These are phyloP conservation scores for Pseudogymnoascus sp. DNA, from an alignment of 2,329 filamentous ascomycete species.

Conservation along the genomic window DNA sequence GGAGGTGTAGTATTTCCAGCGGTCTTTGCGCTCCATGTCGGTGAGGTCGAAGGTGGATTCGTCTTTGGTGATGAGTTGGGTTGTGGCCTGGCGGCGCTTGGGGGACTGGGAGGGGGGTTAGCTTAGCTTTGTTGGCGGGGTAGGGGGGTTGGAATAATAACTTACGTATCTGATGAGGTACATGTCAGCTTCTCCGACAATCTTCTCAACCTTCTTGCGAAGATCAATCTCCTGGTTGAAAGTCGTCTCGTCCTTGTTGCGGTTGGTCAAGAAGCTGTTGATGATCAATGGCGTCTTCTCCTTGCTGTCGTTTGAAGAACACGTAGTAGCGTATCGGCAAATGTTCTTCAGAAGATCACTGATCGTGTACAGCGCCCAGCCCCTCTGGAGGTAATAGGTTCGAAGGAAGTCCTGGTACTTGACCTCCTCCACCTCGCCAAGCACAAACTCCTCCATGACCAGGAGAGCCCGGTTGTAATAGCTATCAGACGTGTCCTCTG, in stretches of 20 bases:
- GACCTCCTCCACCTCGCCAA: conserved; percentile 70
- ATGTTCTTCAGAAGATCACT: conserved; percentile 80
- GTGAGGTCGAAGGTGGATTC: conserved; percentile 79
- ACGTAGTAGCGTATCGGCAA: conserved; percentile 70
- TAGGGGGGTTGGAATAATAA: conserved; percentile 29
- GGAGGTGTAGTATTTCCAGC: conserved; percentile 94
- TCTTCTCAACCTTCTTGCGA: conserved; percentile 84
- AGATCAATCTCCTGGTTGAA: conserved; percentile 85
- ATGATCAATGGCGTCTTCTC: conserved; percentile 91
- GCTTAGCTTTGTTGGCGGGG: conserved; percentile 24
- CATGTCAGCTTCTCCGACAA: conserved; percentile 84
- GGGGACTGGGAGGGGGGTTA: conserved; percentile 48
- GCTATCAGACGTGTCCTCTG: conserved; percentile 49
- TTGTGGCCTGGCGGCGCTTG: conserved; percentile 56
- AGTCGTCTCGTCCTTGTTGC: conserved; percentile 76
- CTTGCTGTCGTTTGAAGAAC: conserved; percentile 78
- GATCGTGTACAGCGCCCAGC: conserved; percentile 90
- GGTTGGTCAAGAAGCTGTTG: conserved; percentile 74
- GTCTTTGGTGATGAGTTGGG: conserved; percentile 62
- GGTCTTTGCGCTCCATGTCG: conserved; percentile 72
- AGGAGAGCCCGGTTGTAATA: conserved; percentile 82
- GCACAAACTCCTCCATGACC: conserved; percentile 80
- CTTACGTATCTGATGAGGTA: conserved; percentile 88
- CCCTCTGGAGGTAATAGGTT: conserved; percentile 81
- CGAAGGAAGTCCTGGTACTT: conserved; percentile 86